Evolutionary conservation across 768 basidiomycete genomes (phyloP).

Genomic region (Auricularia sp.): DNA sequence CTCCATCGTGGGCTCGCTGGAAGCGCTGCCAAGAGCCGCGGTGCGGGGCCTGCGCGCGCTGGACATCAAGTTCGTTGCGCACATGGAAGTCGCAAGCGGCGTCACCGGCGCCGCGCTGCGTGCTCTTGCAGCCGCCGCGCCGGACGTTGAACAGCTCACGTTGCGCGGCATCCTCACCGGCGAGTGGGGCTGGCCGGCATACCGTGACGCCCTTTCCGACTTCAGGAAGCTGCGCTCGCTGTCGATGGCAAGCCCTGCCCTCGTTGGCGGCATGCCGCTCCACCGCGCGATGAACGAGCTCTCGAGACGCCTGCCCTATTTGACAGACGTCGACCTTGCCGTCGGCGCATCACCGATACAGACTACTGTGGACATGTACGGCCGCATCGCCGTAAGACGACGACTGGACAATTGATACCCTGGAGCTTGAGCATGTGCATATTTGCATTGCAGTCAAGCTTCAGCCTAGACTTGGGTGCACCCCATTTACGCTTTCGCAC

Average conservation of each 20-base stretch:
- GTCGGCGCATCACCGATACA: neutral
- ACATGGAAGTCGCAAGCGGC: neutral
- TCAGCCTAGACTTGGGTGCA: too few relatives aligned
- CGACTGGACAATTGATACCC: too few relatives aligned
- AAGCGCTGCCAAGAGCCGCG: neutral
- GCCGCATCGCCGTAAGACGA: too few relatives aligned
- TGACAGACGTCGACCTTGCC: neutral
- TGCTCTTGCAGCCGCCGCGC: neutral
- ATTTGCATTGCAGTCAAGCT: too few relatives aligned
- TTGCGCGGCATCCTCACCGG: neutral
- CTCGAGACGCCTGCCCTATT: neutral
- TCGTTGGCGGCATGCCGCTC: neutral
- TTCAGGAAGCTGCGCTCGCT: neutral
- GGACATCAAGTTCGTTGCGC: neutral
- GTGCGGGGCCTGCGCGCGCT: neutral
- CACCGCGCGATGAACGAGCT: neutral
- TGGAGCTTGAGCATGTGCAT: too few relatives aligned
- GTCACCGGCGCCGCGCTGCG: neutral
- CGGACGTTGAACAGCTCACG: neutral
- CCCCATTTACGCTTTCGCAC: too few relatives aligned
- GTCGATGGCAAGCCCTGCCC: neutral
- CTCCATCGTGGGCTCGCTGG: neutral
- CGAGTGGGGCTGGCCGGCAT: neutral
- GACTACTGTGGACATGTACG: too few relatives aligned
- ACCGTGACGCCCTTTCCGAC: neutral